Evolutionary conservation across 139 green algal species (phyloP), one percentile per base, ranked within the genome.

Genomic region (Chlorella sp.): DNA sequence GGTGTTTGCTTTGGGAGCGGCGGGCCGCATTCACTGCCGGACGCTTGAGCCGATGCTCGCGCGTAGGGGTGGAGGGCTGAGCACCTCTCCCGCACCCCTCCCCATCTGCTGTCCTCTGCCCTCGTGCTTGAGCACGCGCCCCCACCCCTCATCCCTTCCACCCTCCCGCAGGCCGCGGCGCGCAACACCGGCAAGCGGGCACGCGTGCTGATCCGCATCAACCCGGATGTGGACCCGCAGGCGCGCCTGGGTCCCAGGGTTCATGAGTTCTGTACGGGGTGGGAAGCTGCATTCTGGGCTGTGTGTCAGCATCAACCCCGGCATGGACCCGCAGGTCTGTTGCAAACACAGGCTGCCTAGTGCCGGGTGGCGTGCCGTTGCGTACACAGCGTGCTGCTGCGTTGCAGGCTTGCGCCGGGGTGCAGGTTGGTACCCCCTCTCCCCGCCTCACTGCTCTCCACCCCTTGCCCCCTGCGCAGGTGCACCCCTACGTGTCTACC

Each of bases 221-320:
- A 99, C 92, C 97, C 97, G 19, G 97, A 99, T 83, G 95, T 99
- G 2, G 97, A 99, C 93, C 97, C 97, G 13, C 92, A 98, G 91
- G 76, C 72, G 56, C 5, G 30, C 34, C 4, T 28, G 7, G 2
- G 20, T 28, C 22, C 16, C 11, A 32, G 8, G 56, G 22, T 65
- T 20, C 7, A 3, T 68, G 20, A 36, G 60, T 60, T 60, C 51
- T 17, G 14, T 60, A 60, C 51, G 16, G 51, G 51, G 17, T 26
- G 51, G 51, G 51, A 26, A 17, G 16, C 51, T 60, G 51, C 51
- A 60, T 14, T 60, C 17, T 14, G 16, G 14, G 51, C 51, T 60
- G 51, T 60, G 51, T 60, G n/a, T 99, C 80, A 92, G 97, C 85
- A 99, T 99, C 91, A 99, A 99, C 92, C 97, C 97, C 22, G 97